A percentile compares a stretch with the other conserved stretches of the same genome.
Conservation (phyloP, 108 stramenopile genomes). For the Cyclotella atomus region DNA sequence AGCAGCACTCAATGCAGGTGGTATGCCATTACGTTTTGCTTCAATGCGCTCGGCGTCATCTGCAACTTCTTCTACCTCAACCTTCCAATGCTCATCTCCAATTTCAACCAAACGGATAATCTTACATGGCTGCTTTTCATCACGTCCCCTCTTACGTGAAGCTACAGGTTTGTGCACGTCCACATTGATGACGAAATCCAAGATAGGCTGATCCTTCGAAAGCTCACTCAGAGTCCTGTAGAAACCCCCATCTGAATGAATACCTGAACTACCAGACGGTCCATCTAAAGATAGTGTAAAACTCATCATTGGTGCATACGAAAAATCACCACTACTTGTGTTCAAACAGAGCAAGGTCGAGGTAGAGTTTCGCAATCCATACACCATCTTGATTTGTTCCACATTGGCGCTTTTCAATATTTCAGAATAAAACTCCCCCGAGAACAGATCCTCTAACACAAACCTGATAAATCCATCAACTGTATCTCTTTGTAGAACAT, state of each 20-base stretch:
- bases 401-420: background rate
- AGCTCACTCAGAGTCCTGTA: background rate
- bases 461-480: background rate
- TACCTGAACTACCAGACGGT: no score
- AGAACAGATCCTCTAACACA: slow-evolving; percentile 7
- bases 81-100: background rate
- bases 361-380: no score
- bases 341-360: no score
- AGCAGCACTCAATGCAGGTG: background rate
- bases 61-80: background rate
- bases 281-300: background rate
- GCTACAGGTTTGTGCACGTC: background rate
- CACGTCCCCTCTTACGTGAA: background rate
- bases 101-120: background rate
- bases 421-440: background rate
- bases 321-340: background rate
- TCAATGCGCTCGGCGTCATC: background rate
- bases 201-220: background rate
- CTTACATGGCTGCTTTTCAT: background rate
- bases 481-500: background rate
- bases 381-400: background rate
- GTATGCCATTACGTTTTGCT: background rate
- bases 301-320: background rate
- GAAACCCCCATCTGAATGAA: background rate
- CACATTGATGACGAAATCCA: slow-evolving; percentile 6